Percentiles rank a stretch among this genome's conserved stretches.
Conservation (phyloP, 495 filamentous ascomycete genomes). For the Choiromyces venosus region DNA sequence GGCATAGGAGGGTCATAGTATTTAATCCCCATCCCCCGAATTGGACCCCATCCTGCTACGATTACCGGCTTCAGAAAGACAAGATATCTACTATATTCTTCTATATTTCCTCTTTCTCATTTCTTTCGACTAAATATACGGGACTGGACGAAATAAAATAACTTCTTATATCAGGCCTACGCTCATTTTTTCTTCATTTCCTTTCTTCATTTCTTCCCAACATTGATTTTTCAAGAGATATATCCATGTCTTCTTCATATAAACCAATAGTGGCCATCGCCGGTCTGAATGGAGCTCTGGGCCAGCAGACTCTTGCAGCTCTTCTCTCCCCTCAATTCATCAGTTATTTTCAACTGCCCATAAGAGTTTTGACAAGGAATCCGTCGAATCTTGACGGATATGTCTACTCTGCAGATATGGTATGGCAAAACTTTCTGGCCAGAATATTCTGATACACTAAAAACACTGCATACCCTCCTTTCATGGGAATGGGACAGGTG, state of each 20-base stretch:
- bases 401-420: slow-evolving; percentile 22
- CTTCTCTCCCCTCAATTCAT: slow-evolving; percentile 30
- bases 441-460: neutral
- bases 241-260: slow-evolving; percentile 28
- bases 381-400: slow-evolving; percentile 16
- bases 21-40: slow-evolving; percentile 31
- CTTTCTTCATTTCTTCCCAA: neutral
- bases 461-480: neutral
- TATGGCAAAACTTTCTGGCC: neutral
- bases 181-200: neutral
- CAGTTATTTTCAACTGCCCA: slow-evolving; percentile 26
- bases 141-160: neutral
- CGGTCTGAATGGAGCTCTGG: slow-evolving; percentile 28
- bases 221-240: slow-evolving; percentile 1
- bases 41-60: slow-evolving; percentile 22
- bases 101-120: neutral
- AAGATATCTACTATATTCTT: slow-evolving; percentile 5
- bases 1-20: slow-evolving; percentile 8
- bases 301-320: slow-evolving; percentile 25
- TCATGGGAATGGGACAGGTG: neutral
- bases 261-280: slow-evolving; percentile 30
- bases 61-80: slow-evolving; percentile 24
- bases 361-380: slow-evolving; percentile 32
- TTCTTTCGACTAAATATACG: neutral
- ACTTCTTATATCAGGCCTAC: slow-evolving; percentile 8